phyloP scores from a whole-genome alignment of 768 basidiomycete genomes.

The Macrolepiota fuliginosa region DNA sequence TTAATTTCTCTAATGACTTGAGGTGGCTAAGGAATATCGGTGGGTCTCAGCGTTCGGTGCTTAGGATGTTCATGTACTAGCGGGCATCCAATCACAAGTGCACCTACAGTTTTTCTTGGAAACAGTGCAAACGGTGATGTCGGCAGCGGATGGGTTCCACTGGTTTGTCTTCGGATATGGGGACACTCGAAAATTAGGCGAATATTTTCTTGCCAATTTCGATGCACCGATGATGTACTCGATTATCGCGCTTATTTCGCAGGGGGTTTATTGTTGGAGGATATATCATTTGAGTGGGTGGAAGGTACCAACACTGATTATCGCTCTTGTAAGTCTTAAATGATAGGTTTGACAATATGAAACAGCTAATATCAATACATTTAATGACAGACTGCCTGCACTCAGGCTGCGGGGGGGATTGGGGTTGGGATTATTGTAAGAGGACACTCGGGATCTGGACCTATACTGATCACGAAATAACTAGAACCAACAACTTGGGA shows the following conservation, averaged over 20 bases:
- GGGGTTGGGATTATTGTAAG: constrained; percentile 8
- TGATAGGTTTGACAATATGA: background rate
- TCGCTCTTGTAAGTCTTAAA: background rate
- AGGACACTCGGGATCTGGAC: background rate
- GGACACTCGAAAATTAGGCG: background rate
- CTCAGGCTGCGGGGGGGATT: constrained; percentile 7
- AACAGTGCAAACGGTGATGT: constrained; percentile 6
- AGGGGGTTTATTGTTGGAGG: constrained; percentile 13
- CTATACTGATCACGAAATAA: background rate
- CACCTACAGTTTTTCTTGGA: constrained; percentile 2
- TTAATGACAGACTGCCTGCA: background rate
- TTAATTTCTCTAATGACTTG: constrained; percentile 5
- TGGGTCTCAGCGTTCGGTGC: background rate
- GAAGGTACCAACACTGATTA: background rate
- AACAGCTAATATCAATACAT: background rate
- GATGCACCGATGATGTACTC: constrained; percentile 11
- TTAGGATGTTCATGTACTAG: background rate
- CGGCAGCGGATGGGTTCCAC: constrained; percentile 9
- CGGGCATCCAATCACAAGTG: background rate
- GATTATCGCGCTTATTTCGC: constrained; percentile 6
- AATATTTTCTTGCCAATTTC: constrained; percentile 9
- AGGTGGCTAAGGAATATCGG: constrained; percentile 7
- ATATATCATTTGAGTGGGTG: constrained; percentile 6
- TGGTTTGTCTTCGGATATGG: constrained; percentile 13
- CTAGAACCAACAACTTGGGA: constrained; percentile 10